These are phyloP conservation scores for Arthrobotrys conoides DNA, from an alignment of 2,329 filamentous ascomycete species.

Conservation along the genomic window DNA sequence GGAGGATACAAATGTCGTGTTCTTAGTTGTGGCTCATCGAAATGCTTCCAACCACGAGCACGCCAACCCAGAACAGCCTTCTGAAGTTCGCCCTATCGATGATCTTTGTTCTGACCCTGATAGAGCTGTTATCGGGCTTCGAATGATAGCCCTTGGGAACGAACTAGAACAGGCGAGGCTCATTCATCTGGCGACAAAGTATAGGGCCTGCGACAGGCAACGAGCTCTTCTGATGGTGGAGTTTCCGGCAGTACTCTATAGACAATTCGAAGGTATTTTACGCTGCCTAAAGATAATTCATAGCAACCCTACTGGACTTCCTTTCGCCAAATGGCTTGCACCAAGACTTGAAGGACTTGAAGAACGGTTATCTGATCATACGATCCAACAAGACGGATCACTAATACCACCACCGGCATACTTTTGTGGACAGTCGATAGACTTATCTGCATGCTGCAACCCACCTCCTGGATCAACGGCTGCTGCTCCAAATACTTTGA, in stretches of 20 bases:
- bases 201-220: not conserved
- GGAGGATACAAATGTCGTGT: constrained; percentile 61
- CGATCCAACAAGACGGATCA: not conserved
- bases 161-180: constrained; percentile 30
- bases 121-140: constrained; percentile 61
- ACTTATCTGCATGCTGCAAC: constrained; percentile 33
- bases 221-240: constrained; percentile 64
- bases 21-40: constrained; percentile 63
- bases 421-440: constrained; percentile 1
- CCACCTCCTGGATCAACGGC: not conserved
- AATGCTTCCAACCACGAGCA: constrained; percentile 47
- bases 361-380: constrained; percentile 3
- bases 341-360: constrained; percentile 31
- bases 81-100: not conserved
- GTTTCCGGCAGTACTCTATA: constrained; percentile 65
- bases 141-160: constrained; percentile 33
- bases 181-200: constrained; percentile 26
- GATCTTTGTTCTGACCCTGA: constrained; percentile 62
- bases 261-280: constrained; percentile 65
- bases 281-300: constrained; percentile 65
- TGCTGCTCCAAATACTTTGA: not conserved
- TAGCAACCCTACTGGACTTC: constrained; percentile 56
- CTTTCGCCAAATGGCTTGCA: constrained; percentile 64
- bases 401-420: constrained; percentile 31
- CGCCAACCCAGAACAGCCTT: not conserved